These are phyloP conservation scores for Fusarium temperatum DNA, from an alignment of 2,329 filamentous ascomycete species.

Conservation along the genomic window DNA sequence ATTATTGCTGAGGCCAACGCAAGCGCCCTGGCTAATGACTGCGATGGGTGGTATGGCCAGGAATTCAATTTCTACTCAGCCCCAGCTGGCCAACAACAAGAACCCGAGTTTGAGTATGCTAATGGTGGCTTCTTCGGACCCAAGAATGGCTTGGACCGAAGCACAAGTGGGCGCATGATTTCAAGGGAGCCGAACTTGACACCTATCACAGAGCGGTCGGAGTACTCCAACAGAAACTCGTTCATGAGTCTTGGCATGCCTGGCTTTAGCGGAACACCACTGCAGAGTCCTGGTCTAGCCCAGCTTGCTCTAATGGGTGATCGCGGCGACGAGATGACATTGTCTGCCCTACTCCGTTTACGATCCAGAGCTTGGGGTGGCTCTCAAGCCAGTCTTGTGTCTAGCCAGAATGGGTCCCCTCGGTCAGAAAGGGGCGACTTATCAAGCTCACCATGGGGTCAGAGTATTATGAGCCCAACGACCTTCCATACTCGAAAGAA, in stretches of 20 bases:
- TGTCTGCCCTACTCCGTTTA: conserved; percentile 76
- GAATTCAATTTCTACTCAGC: conserved; percentile 96
- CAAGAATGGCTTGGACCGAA: conserved; percentile 71
- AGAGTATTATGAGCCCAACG: conserved; percentile 34
- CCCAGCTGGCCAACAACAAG: conserved; percentile 55
- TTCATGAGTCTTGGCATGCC: conserved; percentile 74
- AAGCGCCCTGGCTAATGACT: conserved; percentile 89
- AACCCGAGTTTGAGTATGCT: conserved; percentile 66
- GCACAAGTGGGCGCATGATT: conserved; percentile 75
- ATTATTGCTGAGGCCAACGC: conserved; percentile 97
- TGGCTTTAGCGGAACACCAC: conserved; percentile 52
- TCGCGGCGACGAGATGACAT: conserved; percentile 70
- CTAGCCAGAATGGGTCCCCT: conserved; percentile 61
- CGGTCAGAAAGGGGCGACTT: conserved; percentile 60
- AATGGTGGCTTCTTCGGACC: conserved; percentile 92
- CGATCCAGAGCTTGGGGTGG: conserved; percentile 82
- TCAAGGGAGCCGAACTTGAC: conserved; percentile 91
- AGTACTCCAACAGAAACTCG: conserved; percentile 95
- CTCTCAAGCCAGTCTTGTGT: conserved; percentile 76
- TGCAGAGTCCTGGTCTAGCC: conserved; percentile 78
- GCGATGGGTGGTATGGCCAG: conserved; percentile 92
- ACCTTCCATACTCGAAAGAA: conserved; percentile 56
- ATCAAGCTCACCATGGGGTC: conserved; percentile 54
- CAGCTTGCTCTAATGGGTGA: conserved; percentile 76
- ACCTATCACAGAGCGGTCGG: conserved; percentile 93